Percentiles rank a stretch among this genome's conserved stretches.
Evolutionary conservation across 768 basidiomycete genomes (phyloP).

Genomic region (Lactarius hatsudake): DNA sequence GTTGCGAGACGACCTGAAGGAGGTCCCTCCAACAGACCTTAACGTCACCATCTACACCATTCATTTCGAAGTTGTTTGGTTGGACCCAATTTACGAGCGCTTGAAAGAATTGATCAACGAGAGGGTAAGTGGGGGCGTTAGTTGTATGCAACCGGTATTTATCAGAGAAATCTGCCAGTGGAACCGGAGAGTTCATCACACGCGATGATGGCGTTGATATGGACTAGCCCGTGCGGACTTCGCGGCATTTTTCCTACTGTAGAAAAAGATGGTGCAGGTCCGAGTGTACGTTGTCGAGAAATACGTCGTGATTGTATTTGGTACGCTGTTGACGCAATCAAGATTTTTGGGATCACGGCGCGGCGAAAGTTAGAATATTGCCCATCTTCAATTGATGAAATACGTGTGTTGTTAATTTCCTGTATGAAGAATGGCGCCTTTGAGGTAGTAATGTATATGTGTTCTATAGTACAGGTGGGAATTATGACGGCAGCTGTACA

Average conservation of each 20-base stretch:
- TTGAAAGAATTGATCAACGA: background rate
- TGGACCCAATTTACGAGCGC: background rate
- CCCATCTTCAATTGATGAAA: background rate
- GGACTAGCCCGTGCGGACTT: background rate
- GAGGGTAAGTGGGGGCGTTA: background rate
- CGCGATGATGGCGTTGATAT: background rate
- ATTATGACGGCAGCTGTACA: slow-evolving; percentile 21
- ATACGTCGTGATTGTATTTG: background rate
- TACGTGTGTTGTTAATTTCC: slow-evolving; percentile 2
- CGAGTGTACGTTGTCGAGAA: background rate
- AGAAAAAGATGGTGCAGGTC: background rate
- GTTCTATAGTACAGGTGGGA: slow-evolving; percentile 18
- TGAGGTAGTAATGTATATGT: slow-evolving; percentile 18
- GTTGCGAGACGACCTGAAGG: background rate
- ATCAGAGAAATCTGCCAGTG: background rate
- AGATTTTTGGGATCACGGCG: background rate
- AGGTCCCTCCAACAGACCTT: background rate
- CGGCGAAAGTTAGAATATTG: background rate
- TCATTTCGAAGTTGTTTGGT: background rate
- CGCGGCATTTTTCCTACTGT: background rate
- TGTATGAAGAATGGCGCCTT: slow-evolving; percentile 6
- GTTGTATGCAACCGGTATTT: background rate
- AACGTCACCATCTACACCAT: background rate
- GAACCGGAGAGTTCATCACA: background rate
- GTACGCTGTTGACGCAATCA: background rate